Evolutionary conservation across 768 basidiomycete species (phyloP), one percentile per base, ranked within the genome.

Genomic region (Mycena floridula): DNA sequence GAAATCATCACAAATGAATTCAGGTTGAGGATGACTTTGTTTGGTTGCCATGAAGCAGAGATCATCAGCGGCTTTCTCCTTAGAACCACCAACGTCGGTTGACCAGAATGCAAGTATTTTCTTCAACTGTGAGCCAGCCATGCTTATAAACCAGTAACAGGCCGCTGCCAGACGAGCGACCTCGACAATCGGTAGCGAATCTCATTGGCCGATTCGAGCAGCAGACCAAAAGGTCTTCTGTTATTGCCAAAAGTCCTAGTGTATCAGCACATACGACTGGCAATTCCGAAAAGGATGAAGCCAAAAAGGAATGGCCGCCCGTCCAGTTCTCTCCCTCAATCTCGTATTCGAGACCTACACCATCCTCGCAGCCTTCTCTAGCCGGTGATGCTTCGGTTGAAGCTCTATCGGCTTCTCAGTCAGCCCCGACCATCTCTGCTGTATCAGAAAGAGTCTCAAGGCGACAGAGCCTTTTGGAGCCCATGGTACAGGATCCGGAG

Each of bases 171-270:
- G 89, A 91, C 72, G 89, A 92, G 67, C 78, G 85, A 58, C 88
- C 89, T 40, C 84, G 89, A 48, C 79, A 78, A 60, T 88, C 84
- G 55, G 89, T 92, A 39, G 89, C 89, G 51, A 92, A 90, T 59
- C 82, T 92, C 66, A 92, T 92, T 57, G 89, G 89, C 42, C 77
- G 85, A 47, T 92, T 92, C 53, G 89, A 92, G 62, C 85, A 78
- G 54, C 82, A 87, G 65, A 81, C 73, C 45, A 90, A 87, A 59
- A 77, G 79, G 40, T 74, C 77, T 53, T 64, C 79, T 4, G 53
- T 66, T 8, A 58, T 72, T 63, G 70, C 77, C 13, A 76, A 85
- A 47, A 82, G 81, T 52, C 71, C 77, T n/a, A 87, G 81, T 52
- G 82, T 79, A 47, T 64, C 73, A 16, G 83, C 84, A 23, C 77